Evolutionary conservation across 192 early-diverging fungal species (phyloP).

Genomic region (Coemansia sp.): DNA sequence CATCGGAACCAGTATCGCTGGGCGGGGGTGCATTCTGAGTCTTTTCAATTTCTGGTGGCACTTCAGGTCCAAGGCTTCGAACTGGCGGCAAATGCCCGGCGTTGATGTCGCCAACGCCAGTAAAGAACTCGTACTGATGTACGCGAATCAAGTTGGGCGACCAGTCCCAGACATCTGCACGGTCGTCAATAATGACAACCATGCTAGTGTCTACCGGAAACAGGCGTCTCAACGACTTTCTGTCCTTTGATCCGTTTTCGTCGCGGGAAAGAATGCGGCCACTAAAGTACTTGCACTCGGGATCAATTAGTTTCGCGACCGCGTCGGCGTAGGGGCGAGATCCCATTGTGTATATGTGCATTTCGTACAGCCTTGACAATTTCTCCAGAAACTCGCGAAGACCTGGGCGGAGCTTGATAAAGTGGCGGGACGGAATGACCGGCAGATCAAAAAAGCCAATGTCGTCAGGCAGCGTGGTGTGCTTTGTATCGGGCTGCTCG

Average conservation of each 20-base stretch:
- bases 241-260: slow-evolving; percentile 80
- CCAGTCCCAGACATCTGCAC: slow-evolving; percentile 92
- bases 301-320: slow-evolving; percentile 86
- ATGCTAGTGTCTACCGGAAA: slow-evolving; percentile 95
- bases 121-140: slow-evolving; percentile 89
- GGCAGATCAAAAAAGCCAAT: slow-evolving; percentile 75
- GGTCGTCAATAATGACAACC: slow-evolving; percentile 96
- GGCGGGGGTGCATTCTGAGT: background rate
- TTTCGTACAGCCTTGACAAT: slow-evolving; percentile 74
- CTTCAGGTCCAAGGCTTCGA: background rate
- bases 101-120: slow-evolving; percentile 96
- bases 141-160: slow-evolving; percentile 88
- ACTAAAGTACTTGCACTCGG: slow-evolving; percentile 71
- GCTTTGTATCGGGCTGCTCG: slow-evolving; percentile 1
- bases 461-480: slow-evolving; percentile 55
- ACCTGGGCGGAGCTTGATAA: slow-evolving; percentile 87
- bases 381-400: slow-evolving; percentile 74
- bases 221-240: slow-evolving; percentile 79
- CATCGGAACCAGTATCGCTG: background rate
- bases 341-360: slow-evolving; percentile 99
- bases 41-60: background rate
- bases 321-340: slow-evolving; percentile 88
- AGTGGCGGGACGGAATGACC: slow-evolving; percentile 65
- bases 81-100: slow-evolving; percentile 60
- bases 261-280: slow-evolving; percentile 90